phyloP scores from a whole-genome alignment of 371 early-diverging fungal genomes.

The Mortierella sp. region DNA sequence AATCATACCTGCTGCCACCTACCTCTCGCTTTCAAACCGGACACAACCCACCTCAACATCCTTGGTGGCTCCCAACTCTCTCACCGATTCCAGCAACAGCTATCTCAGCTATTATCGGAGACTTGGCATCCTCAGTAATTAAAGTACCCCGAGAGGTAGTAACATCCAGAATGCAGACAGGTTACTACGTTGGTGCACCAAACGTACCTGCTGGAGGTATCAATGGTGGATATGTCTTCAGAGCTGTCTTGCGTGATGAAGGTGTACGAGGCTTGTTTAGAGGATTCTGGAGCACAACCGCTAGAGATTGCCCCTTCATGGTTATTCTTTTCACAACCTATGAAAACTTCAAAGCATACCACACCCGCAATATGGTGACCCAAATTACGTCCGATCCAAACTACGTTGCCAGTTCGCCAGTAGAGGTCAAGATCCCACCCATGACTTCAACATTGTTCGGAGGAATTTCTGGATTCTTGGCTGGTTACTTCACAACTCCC shows the following conservation, averaged over 20 bases:
- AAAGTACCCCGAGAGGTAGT: constrained; percentile 91
- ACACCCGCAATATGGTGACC: constrained; percentile 63
- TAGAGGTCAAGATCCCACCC: constrained; percentile 76
- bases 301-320: constrained; percentile 88
- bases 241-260: constrained; percentile 70
- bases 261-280: constrained; percentile 79
- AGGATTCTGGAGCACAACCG: constrained; percentile 85
- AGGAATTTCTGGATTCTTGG: constrained; percentile 83
- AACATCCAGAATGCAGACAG: constrained; percentile 83
- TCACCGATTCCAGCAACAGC: constrained; percentile 74
- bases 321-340: constrained; percentile 84
- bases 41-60: constrained; percentile 39
- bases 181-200: constrained; percentile 61
- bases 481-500: constrained; percentile 86
- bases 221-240: constrained; percentile 65
- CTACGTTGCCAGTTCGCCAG: constrained; percentile 64
- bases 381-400: constrained; percentile 57
- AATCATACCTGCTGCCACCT: constrained; percentile 68
- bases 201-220: constrained; percentile 43
- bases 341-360: constrained; percentile 82
- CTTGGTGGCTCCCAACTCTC: constrained; percentile 57
- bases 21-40: constrained; percentile 50
- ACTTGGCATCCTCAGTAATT: constrained; percentile 81
- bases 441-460: constrained; percentile 79
- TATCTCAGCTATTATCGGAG: constrained; percentile 81